Conservation (phyloP, 169 alveolate genomes). For the Perkinsus marinus region DNA sequence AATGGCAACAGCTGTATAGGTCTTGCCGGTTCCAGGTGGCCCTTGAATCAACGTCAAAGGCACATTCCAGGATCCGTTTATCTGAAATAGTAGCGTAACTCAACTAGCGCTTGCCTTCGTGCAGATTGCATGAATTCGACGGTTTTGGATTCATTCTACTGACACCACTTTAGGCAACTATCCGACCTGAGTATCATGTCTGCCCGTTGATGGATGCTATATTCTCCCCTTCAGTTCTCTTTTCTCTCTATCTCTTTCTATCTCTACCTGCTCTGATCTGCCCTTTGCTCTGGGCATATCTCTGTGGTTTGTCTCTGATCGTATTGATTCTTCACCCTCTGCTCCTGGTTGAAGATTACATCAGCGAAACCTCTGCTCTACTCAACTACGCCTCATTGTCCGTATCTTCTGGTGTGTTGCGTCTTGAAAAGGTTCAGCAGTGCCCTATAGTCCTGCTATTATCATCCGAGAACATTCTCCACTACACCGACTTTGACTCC, state of each 20-base stretch:
- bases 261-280: not conserved
- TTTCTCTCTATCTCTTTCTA: no score
- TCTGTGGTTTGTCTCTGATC: not conserved
- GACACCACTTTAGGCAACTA: not conserved
- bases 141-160: not conserved
- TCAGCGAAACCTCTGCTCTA: not conserved
- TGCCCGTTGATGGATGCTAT: not conserved
- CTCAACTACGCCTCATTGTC: not conserved
- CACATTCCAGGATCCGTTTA: not conserved
- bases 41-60: not conserved
- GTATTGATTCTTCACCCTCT: not conserved
- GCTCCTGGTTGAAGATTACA: not conserved
- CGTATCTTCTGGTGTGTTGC: not conserved
- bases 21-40: not conserved
- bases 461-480: not conserved
- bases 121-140: not conserved
- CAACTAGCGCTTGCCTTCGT: not conserved
- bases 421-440: no score
- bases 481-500: not conserved
- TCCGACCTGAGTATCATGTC: no score
- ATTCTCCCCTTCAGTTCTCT: not conserved
- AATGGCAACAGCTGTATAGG: not conserved
- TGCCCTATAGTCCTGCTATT: not conserved
- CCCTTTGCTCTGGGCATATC: not conserved
- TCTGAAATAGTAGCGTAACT: not conserved